A percentile compares a stretch with the other conserved stretches of the same genome.
phyloP scores from a whole-genome alignment of 768 basidiomycete species.

The Psilocybe subaeruginosa region DNA sequence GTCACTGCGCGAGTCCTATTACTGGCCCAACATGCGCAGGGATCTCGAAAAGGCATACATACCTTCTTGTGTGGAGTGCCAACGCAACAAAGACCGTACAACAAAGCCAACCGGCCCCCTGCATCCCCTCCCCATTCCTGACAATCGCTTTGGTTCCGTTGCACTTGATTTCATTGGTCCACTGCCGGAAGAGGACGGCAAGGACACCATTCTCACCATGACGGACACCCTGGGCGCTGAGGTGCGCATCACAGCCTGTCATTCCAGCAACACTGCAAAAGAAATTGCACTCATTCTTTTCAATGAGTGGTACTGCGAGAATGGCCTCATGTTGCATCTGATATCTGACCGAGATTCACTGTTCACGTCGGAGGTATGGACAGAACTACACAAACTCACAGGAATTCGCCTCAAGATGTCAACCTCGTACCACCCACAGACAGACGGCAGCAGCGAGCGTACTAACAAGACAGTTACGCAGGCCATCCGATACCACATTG shows the following conservation, averaged over 20 bases:
- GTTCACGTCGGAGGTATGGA: slow-evolving; percentile 33
- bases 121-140: slow-evolving; percentile 23
- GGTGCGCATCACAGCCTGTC: slow-evolving; percentile 18
- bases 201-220: slow-evolving; percentile 24
- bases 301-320: slow-evolving; percentile 35
- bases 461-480: slow-evolving; percentile 39
- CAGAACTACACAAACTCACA: slow-evolving; percentile 24
- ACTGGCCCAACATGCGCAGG: slow-evolving; percentile 38
- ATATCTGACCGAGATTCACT: slow-evolving; percentile 34
- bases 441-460: slow-evolving; percentile 36
- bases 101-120: slow-evolving; percentile 33
- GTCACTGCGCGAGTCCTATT: slow-evolving; percentile 24
- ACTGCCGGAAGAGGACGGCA: slow-evolving; percentile 27
- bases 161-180: slow-evolving; percentile 33
- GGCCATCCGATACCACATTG: slow-evolving; percentile 28
- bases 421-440: slow-evolving; percentile 40
- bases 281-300: slow-evolving; percentile 28
- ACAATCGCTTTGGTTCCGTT: slow-evolving; percentile 10
- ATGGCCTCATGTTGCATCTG: slow-evolving; percentile 35
- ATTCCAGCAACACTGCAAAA: slow-evolving; percentile 14
- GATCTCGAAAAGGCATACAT: slow-evolving; percentile 37
- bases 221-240: slow-evolving; percentile 29
- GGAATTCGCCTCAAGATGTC: slow-evolving; percentile 35
- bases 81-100: slow-evolving; percentile 36
- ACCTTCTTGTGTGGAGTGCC: slow-evolving; percentile 34